Evolutionary conservation across 2,329 filamentous ascomycete species (phyloP), one percentile per base, ranked within the genome.

Genomic region (Colletotrichum sp.): DNA sequence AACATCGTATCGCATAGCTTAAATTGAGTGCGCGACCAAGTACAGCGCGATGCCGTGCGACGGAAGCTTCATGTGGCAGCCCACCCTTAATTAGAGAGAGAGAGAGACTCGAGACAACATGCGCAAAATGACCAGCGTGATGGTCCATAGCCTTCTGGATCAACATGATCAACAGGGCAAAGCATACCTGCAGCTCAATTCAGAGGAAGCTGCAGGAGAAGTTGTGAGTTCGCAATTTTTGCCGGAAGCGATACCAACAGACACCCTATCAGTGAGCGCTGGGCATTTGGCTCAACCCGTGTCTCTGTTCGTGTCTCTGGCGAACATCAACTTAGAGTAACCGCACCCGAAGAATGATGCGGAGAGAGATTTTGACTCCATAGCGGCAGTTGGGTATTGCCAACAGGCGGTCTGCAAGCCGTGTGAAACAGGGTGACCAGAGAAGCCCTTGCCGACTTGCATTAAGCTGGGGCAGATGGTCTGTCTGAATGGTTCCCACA

Each of bases 1-100:
- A 64, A 73, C 69, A 76, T 76, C 70, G 73, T 48, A 76, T 73
- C 65, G 56, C 64, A 43, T 43, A 38, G 67, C 68, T 72, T 75
- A 56, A 43, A 56, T 28, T 43, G 52, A 48, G 32, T 21, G 34
- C 21, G 66, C 60, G n/a, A 66, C 58, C 21, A 30, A 24, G 21
- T 28, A 16, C 58, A 30, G 18, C 36, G 36, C 30, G 13, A 65
- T 68, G 71, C 71, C 34, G 52, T 70, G 66, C 69, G 71, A 76
- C 66, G 16, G 43, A 60, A 58, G 38, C 56, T 43, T 30, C 32
- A 48, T 28, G 68, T 65, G 48, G 43, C 60, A 61, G 34, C n/a
- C 65, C 26, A 38, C n/a, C 24, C 16, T 21, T 28, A 16, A 36
- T 36, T 36, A 18, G 24, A 58, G 21, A 26, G 13, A 26, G 52